Evolutionary conservation across 2,329 filamentous ascomycete species (phyloP).

Genomic region (Byssothecium circinans): DNA sequence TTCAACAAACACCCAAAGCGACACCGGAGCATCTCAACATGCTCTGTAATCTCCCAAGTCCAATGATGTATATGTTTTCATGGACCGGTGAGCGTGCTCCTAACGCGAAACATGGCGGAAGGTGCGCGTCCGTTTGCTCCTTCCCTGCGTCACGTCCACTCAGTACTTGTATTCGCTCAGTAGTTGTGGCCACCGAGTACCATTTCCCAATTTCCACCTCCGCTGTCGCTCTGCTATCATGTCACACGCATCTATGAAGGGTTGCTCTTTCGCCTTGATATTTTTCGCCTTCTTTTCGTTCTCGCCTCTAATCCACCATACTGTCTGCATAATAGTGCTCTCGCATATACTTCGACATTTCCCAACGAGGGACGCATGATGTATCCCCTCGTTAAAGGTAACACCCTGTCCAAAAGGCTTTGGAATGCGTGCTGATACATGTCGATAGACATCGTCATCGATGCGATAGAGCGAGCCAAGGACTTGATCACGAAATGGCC

Average conservation of each 20-base stretch:
- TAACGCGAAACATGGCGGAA: not conserved
- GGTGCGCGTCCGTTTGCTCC: not conserved
- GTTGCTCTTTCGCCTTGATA: not conserved
- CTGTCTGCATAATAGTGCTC: too few species aligned
- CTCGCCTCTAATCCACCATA: too few species aligned
- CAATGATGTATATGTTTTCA: not conserved
- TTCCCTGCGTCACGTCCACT: not conserved
- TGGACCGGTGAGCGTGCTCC: not conserved
- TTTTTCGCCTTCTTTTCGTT: not conserved
- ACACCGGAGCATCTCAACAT: too few species aligned
- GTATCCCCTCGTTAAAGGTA: not conserved
- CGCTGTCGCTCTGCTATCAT: not conserved
- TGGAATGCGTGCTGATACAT: not conserved
- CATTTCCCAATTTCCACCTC: not conserved
- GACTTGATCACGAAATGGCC: constrained; percentile 1
- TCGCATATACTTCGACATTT: not conserved
- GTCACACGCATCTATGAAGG: too few species aligned
- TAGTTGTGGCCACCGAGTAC: not conserved
- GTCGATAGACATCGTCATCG: not conserved
- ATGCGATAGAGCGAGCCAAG: not conserved
- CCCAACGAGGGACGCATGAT: not conserved
- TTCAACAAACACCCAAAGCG: too few species aligned
- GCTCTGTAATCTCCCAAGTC: not conserved
- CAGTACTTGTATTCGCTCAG: not conserved
- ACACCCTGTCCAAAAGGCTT: not conserved